Evolutionary conservation across 495 filamentous ascomycete species (phyloP).

Genomic region (Usnea hakonensis): DNA sequence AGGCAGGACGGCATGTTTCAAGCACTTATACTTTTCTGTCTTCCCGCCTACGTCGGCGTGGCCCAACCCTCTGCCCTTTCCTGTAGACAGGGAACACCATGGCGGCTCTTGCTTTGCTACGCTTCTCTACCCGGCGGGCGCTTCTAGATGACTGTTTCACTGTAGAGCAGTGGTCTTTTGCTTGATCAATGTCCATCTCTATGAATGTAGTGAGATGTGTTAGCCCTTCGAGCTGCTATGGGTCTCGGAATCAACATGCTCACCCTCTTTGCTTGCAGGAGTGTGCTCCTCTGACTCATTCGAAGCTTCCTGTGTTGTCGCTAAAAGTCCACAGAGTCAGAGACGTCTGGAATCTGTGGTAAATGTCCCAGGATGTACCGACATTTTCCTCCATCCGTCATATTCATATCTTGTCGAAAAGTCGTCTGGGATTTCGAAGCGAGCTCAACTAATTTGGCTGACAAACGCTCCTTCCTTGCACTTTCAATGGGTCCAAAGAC

Average conservation of each 20-base stretch:
- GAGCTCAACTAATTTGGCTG: conserved; percentile 70
- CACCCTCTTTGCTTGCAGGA: conserved; percentile 28
- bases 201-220: conserved; percentile 26
- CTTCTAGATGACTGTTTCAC: conserved; percentile 26
- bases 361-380: not conserved
- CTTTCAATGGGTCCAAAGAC: conserved; percentile 73
- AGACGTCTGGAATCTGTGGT: not conserved
- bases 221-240: not conserved
- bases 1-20: not conserved
- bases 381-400: conserved; percentile 11
- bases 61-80: conserved; percentile 18
- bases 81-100: conserved; percentile 35
- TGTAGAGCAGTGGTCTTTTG: conserved; percentile 17
- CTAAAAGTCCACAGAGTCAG: not conserved
- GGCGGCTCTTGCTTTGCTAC: conserved; percentile 36
- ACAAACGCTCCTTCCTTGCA: conserved; percentile 68
- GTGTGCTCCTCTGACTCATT: conserved; percentile 25
- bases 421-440: conserved; percentile 56
- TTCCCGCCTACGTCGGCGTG: conserved; percentile 4
- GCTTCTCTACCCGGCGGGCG: conserved; percentile 25
- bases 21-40: conserved; percentile 9
- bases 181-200: conserved; percentile 37
- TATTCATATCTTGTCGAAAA: conserved; percentile 3
- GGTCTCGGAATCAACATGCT: conserved; percentile 4
- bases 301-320: conserved; percentile 6